Percentiles rank a stretch among this genome's conserved stretches.
phyloP scores from a whole-genome alignment of 345 rosid genomes.

The Aquilaria yunnanensis region DNA sequence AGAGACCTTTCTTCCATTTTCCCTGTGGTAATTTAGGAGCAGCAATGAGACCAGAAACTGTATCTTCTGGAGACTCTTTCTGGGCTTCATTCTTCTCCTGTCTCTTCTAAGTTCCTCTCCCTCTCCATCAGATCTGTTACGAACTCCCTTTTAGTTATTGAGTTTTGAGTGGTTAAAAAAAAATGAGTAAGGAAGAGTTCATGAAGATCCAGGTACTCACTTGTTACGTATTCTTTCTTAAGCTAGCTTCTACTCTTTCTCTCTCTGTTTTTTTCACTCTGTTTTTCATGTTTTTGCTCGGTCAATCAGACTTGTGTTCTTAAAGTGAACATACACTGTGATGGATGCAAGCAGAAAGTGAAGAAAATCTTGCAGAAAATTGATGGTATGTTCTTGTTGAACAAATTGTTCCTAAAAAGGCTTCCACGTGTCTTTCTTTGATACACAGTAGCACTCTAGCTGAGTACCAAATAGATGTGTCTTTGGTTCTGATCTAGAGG shows the following conservation, averaged over 20 bases:
- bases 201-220: slow-evolving; percentile 86
- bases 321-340: slow-evolving; percentile 94
- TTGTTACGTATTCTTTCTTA: slow-evolving; percentile 25
- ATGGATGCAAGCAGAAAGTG: slow-evolving; percentile 89
- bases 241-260: too few relatives aligned
- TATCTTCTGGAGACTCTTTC: too few relatives aligned
- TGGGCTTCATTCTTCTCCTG: too few relatives aligned
- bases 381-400: slow-evolving; percentile 43
- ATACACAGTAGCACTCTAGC: neutral
- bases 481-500: too few relatives aligned
- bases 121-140: slow-evolving; percentile 37
- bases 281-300: too few relatives aligned
- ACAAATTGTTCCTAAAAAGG: too few relatives aligned
- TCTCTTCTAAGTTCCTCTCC: too few relatives aligned
- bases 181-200: slow-evolving; percentile 97
- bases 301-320: slow-evolving; percentile 73
- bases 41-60: too few relatives aligned
- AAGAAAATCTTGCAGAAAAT: slow-evolving; percentile 91
- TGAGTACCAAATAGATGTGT: too few relatives aligned
- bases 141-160: slow-evolving; percentile 17
- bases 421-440: neutral
- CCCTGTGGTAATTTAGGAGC: too few relatives aligned
- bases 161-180: slow-evolving; percentile 9
- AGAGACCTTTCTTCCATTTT: too few relatives aligned
- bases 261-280: too few relatives aligned